Evolutionary conservation across 805 yeast species (phyloP).

Genomic region (Candida pseudoglaebosa): DNA sequence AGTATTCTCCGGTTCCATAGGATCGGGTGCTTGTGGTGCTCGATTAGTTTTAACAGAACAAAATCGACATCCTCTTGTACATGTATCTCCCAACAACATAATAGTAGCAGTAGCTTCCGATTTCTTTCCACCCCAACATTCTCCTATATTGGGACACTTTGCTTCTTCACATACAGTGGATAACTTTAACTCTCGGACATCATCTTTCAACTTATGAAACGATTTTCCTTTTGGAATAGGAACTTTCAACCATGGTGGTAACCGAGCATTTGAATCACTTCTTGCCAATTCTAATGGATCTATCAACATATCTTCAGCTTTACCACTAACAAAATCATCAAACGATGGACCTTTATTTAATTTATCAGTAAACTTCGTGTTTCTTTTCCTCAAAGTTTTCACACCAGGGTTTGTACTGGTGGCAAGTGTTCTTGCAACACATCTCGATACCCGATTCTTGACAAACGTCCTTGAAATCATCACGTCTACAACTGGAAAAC

Average conservation of each 20-base stretch:
- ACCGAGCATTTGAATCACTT: constrained; percentile 61
- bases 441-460: too few species aligned
- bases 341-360: constrained; percentile 87
- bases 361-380: constrained; percentile 62
- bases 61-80: constrained; percentile 98
- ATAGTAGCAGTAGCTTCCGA: constrained; percentile 95
- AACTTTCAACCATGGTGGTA: constrained; percentile 92
- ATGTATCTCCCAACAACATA: constrained; percentile 97
- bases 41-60: constrained; percentile 95
- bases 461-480: too few species aligned
- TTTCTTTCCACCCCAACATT: constrained; percentile 98
- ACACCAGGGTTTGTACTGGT: constrained; percentile 9
- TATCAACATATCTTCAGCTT: constrained; percentile 59
- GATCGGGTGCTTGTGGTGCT: constrained; percentile 84
- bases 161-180: constrained; percentile 99
- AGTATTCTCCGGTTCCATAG: constrained; percentile 95
- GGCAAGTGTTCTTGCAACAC: constrained; percentile 11
- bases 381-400: constrained; percentile 36
- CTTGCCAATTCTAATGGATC: constrained; percentile 81
- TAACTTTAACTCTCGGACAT: constrained; percentile 80
- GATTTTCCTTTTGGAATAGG: constrained; percentile 95
- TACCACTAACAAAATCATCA: constrained; percentile 83
- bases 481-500: too few species aligned
- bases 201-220: constrained; percentile 75
- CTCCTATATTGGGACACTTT: constrained; percentile 98